Conservation (phyloP, 2,329 filamentous ascomycete species). For the Cadophora sp. region DNA sequence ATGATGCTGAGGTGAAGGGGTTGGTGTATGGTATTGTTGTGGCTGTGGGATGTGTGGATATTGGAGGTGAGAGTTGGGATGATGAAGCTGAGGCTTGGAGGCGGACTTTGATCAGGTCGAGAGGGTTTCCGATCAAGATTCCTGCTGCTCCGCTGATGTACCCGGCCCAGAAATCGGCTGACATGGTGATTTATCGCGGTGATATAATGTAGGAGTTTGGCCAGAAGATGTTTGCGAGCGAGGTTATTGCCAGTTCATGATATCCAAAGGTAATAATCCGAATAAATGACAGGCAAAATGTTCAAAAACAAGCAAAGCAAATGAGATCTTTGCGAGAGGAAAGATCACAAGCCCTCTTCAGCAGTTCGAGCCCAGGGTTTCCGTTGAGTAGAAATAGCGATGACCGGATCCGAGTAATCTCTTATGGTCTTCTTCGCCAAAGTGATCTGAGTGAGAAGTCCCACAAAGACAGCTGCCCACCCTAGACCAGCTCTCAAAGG, state of each 20-base stretch:
- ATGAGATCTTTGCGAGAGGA: background rate
- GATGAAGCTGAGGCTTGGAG: slow-evolving; percentile 67
- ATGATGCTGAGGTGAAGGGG: slow-evolving; percentile 48
- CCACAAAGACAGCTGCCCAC: slow-evolving; percentile 39
- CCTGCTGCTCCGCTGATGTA: slow-evolving; percentile 86
- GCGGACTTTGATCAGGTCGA: slow-evolving; percentile 81
- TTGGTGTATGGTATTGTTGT: slow-evolving; percentile 37
- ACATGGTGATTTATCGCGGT: slow-evolving; percentile 37
- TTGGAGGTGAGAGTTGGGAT: slow-evolving; percentile 2
- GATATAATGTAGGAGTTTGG: background rate
- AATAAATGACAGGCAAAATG: background rate
- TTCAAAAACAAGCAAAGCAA: background rate
- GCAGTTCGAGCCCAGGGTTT: slow-evolving; percentile 26
- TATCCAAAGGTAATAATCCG: background rate
- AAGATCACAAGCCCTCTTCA: slow-evolving; percentile 25
- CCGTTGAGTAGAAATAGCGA: slow-evolving; percentile 27
- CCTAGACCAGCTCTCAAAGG: slow-evolving; percentile 38
- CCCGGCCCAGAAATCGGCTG: slow-evolving; percentile 88
- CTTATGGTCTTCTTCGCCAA: slow-evolving; percentile 36
- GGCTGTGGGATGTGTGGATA: slow-evolving; percentile 29
- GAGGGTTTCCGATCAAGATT: slow-evolving; percentile 87
- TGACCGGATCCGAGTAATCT: slow-evolving; percentile 37
- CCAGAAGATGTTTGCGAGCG: background rate
- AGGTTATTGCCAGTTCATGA: slow-evolving; percentile 21
- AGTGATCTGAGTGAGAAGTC: slow-evolving; percentile 39